These are phyloP conservation scores for Piper betle DNA, from an alignment of 164 flowering plant species.

Conservation along the genomic window DNA sequence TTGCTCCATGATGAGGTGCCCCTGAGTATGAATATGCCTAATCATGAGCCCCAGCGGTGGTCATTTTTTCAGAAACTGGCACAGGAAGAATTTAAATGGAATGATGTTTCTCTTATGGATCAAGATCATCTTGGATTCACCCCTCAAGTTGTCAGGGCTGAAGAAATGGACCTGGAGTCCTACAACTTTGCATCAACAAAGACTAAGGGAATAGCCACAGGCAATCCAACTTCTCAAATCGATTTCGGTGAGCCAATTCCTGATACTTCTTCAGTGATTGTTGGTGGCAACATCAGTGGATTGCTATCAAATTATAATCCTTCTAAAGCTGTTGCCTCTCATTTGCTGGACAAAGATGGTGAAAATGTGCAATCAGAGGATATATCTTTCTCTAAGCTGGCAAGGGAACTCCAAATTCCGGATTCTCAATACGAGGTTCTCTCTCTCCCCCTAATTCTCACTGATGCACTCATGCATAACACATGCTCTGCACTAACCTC, in stretches of 20 bases:
- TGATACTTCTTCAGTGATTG: slow-evolving; percentile 13
- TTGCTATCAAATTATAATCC: slow-evolving; percentile 14
- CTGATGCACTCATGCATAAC: too few relatives aligned
- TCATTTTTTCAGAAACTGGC: slow-evolving; percentile 87
- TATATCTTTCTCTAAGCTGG: slow-evolving; percentile 17
- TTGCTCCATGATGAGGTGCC: slow-evolving; percentile 57
- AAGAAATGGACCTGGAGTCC: slow-evolving; percentile 22
- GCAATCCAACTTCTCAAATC: slow-evolving; percentile 17
- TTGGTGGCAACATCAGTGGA: slow-evolving; percentile 8
- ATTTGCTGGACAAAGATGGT: slow-evolving; percentile 16
- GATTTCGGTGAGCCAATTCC: slow-evolving; percentile 22
- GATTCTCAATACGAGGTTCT: slow-evolving; percentile 69
- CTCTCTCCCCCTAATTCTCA: neutral
- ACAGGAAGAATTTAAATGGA: slow-evolving; percentile 36
- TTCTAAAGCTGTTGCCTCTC: slow-evolving; percentile 12
- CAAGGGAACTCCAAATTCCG: slow-evolving; percentile 23
- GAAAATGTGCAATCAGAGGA: slow-evolving; percentile 42
- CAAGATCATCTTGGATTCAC: slow-evolving; percentile 55
- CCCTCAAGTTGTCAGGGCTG: slow-evolving; percentile 25
- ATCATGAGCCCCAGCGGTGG: slow-evolving; percentile 87
- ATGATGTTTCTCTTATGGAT: slow-evolving; percentile 76
- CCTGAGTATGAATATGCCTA: slow-evolving; percentile 72
- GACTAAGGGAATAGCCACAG: slow-evolving; percentile 20
- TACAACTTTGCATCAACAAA: slow-evolving; percentile 25
- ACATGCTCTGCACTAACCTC: too few relatives aligned